Evolutionary conservation across 768 basidiomycete genomes (phyloP), one percentile per base, ranked within the genome.

Genomic region (Suillus paluster): DNA sequence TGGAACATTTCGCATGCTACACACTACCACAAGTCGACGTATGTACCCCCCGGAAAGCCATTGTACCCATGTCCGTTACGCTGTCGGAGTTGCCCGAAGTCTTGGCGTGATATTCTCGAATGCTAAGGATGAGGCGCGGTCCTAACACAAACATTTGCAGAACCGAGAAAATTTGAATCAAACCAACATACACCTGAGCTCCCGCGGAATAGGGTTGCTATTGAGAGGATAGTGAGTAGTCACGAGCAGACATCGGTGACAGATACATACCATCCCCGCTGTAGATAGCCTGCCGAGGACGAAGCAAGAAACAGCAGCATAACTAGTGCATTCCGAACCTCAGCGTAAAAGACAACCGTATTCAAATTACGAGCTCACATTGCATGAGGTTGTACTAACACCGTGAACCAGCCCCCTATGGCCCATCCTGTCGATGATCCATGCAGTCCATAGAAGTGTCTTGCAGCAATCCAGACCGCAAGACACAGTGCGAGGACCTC

Each of bases 121-220:
- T 1, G n/a, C 44, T 21, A 45, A 23, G 44, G 11, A 45, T 21
- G 11, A 21, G 21, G 21, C 44, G 44, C 21, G 44, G 44, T 2
- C 44, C 44, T 5, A 45, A 2, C 6, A 45, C 44, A 45, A 45
- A 45, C 44, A 45, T 45, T 12, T 45, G 44, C 21, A 45, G 21
- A 3, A 12, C 21, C 4, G 10, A n/a, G 5, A 17, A 15, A 41
- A 19, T 41, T 41, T 41, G 1, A 1, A 41, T 8, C n/a, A 12
- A 2, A 44, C 9, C 1, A 21, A 0, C 0, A 21, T 21, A 21
- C n/a, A 44, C 2, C n/a, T 4, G n/a, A 4, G 10, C 4, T 9
- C 8, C 42, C 42, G n/a, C n/a, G n/a, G n/a, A 21, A 10, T 4
- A 0, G 19, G 19, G 4, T 19, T 10, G 3, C 44, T 45, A 21